phyloP scores from a whole-genome alignment of 2,329 filamentous ascomycete genomes.

The Fusarium sp. region DNA sequence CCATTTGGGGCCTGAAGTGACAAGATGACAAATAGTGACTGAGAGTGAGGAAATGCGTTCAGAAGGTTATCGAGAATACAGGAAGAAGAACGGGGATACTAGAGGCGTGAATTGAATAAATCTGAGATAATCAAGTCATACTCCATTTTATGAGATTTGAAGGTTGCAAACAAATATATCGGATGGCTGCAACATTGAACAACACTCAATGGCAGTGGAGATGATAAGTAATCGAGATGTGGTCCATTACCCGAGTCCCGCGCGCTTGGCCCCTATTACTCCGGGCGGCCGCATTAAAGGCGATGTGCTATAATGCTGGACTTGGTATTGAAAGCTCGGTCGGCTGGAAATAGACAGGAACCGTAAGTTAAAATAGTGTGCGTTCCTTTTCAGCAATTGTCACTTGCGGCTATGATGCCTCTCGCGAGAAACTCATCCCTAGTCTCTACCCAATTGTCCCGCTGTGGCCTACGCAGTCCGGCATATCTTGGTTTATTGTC shows the following conservation, averaged over 20 bases:
- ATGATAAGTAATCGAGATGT: background rate
- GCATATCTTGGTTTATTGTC: too few relatives aligned
- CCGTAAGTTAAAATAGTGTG: too few relatives aligned
- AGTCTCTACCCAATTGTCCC: too few relatives aligned
- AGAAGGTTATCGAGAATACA: background rate
- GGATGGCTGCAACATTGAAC: too few relatives aligned
- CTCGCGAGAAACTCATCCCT: too few relatives aligned
- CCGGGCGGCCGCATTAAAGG: background rate
- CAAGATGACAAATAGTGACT: background rate
- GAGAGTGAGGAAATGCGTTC: background rate
- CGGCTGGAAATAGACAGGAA: background rate
- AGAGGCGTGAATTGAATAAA: too few relatives aligned
- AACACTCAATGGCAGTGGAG: background rate
- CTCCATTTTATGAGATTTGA: too few relatives aligned
- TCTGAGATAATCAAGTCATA: fast-evolving
- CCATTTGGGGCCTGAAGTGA: fast-evolving
- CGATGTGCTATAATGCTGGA: background rate
- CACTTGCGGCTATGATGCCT: too few relatives aligned
- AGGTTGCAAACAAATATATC: too few relatives aligned
- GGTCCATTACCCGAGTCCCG: background rate
- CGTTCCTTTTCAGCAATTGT: too few relatives aligned
- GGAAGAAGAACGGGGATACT: too few relatives aligned
- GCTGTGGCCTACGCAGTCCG: too few relatives aligned
- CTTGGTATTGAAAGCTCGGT: background rate
- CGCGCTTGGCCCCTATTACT: background rate